Percentiles rank a stretch among this genome's conserved stretches.
Conservation (phyloP, 257 asterid species). For the Haberlea rhodopensis region DNA sequence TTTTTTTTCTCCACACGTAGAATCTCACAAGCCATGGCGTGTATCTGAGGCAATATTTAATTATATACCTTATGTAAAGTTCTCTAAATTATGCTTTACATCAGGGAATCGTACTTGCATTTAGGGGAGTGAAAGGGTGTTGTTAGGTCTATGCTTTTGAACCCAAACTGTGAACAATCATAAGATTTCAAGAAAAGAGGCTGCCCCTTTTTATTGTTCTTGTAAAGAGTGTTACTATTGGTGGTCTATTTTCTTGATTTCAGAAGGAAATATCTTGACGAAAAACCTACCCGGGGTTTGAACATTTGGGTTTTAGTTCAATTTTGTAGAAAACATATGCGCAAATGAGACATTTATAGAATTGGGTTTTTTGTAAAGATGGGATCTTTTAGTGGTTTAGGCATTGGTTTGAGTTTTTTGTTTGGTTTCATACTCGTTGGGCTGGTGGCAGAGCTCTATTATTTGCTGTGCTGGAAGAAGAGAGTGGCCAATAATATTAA, state of each 20-base stretch:
- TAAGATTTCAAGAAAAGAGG: conserved; percentile 27
- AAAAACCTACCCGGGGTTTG: conserved; percentile 23
- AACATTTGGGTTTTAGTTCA: neutral
- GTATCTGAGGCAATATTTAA: conserved; percentile 38
- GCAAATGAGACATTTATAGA: conserved; percentile 26
- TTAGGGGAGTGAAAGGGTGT: conserved; percentile 16
- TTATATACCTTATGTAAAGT: conserved; percentile 12
- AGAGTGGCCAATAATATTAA: conserved; percentile 24
- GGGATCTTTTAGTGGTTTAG: conserved; percentile 73
- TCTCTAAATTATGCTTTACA: conserved; percentile 9
- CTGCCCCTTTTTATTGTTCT: neutral
- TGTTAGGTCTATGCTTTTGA: conserved; percentile 12
- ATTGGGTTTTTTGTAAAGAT: conserved; percentile 30
- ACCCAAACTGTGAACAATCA: conserved; percentile 5
- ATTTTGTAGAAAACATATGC: neutral
- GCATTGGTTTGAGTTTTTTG: conserved; percentile 66
- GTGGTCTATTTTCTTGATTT: conserved; percentile 14
- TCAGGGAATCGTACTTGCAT: conserved; percentile 21
- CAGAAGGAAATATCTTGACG: neutral
- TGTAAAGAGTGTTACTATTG: neutral
- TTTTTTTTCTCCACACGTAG: conserved; percentile 17
- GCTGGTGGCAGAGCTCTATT: conserved; percentile 64
- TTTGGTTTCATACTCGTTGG: conserved; percentile 75
- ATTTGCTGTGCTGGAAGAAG: conserved; percentile 73
- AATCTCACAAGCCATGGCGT: conserved; percentile 41